Evolutionary conservation across 202 grass and related monocot genomes (phyloP).

Genomic region (Schoenoplectus triqueter): DNA sequence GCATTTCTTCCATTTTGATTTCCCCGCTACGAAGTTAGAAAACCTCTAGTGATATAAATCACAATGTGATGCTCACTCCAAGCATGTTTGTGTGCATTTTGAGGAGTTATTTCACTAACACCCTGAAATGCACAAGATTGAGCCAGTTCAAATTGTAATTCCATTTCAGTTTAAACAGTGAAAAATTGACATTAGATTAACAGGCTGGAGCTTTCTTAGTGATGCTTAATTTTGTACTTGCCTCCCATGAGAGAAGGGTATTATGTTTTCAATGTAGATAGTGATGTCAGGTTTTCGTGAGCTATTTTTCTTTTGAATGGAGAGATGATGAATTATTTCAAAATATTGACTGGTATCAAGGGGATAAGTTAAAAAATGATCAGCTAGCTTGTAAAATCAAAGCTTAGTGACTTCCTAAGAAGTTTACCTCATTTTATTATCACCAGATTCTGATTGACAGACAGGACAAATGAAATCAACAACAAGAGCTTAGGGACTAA

Average conservation of each 20-base stretch:
- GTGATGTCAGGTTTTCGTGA: neutral
- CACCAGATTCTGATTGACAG: neutral
- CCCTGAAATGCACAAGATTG: neutral
- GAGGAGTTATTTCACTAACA: neutral
- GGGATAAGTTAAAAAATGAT: neutral
- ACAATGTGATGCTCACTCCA: neutral
- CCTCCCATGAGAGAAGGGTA: neutral
- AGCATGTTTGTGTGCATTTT: neutral
- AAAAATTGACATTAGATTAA: neutral
- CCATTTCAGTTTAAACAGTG: neutral
- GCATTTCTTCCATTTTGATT: neutral
- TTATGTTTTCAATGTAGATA: neutral
- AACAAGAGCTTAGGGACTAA: neutral
- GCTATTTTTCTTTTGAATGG: neutral
- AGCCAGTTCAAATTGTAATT: constrained; percentile 5
- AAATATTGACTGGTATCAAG: neutral
- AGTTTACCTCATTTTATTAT: neutral
- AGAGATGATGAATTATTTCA: neutral
- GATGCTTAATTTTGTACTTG: neutral
- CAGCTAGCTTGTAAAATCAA: neutral
- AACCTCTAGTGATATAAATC: neutral
- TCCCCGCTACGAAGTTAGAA: neutral
- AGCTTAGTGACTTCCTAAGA: neutral
- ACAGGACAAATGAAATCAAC: neutral
- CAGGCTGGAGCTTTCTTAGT: neutral